Conservation (phyloP, 768 basidiomycete species). For the Rhodotorula graminis region DNA sequence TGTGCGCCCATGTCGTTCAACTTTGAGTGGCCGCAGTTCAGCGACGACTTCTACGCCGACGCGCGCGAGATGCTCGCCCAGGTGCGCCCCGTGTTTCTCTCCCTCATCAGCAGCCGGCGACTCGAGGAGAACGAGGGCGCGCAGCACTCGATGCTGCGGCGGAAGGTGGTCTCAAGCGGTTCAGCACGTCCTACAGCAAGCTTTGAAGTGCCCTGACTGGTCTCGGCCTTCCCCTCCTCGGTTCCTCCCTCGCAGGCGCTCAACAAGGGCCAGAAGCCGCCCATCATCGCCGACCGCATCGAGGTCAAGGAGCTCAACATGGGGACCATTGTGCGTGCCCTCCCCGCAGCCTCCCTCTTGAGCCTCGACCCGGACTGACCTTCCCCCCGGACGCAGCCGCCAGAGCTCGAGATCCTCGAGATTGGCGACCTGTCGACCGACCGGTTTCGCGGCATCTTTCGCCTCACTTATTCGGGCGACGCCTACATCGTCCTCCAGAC, state of each 20-base stretch:
- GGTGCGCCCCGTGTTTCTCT: constrained; percentile 12
- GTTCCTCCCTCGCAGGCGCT: constrained; percentile 54
- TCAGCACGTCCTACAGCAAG: too few species aligned
- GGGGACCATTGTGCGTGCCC: constrained; percentile 87
- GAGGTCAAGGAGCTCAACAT: constrained; percentile 98
- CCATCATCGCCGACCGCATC: constrained; percentile 93
- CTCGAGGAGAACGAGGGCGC: not conserved
- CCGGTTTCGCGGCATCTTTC: constrained; percentile 94
- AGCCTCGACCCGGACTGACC: too few species aligned
- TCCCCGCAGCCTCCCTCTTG: too few species aligned
- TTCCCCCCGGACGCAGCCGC: constrained; percentile 58
- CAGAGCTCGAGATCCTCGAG: constrained; percentile 92
- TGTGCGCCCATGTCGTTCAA: constrained; percentile 48
- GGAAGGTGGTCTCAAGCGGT: too few species aligned
- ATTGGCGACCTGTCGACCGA: constrained; percentile 94
- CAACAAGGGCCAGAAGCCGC: constrained; percentile 95
- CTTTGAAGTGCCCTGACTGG: not conserved
- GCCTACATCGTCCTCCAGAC: constrained; percentile 80
- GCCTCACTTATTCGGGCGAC: constrained; percentile 89
- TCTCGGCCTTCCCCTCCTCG: too few species aligned
- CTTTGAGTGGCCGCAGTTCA: constrained; percentile 96
- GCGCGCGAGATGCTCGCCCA: constrained; percentile 94
- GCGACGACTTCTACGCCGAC: constrained; percentile 91
- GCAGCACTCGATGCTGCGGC: not conserved
- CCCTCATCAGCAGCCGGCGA: not conserved